Conservation (phyloP, 495 filamentous ascomycete genomes). For the Daldinia vernicosa region DNA sequence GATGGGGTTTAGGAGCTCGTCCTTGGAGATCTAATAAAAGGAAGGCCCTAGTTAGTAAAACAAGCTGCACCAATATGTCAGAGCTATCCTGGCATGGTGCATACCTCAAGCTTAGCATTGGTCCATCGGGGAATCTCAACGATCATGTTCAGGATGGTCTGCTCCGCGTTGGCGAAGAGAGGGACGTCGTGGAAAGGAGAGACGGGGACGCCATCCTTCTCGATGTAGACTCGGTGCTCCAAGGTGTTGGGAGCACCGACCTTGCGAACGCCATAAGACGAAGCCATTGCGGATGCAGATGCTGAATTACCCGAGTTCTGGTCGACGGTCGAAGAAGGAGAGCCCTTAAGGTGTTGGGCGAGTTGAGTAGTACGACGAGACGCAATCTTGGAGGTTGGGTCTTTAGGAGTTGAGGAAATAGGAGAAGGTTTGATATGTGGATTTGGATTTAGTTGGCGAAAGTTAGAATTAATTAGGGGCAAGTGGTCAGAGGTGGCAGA, state of each 20-base stretch:
- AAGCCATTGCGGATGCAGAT: constrained; percentile 60
- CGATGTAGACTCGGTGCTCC: constrained; percentile 96
- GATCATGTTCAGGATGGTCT: constrained; percentile 97
- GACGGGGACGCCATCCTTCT: constrained; percentile 93
- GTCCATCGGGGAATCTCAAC: constrained; percentile 99
- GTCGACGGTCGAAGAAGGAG: constrained; percentile 39
- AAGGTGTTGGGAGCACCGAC: constrained; percentile 89
- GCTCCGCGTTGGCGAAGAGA: constrained; percentile 91
- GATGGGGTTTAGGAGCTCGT: constrained; percentile 96
- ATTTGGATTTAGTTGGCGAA: constrained; percentile 32
- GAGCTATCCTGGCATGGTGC: constrained; percentile 36
- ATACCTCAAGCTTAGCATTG: constrained; percentile 98
- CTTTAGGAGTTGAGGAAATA: constrained; percentile 47
- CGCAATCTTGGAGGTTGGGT: constrained; percentile 51
- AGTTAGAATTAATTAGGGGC: constrained; percentile 44
- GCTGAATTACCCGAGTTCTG: constrained; percentile 45
- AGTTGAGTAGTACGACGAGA: constrained; percentile 62
- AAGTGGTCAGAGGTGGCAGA: constrained; percentile 27
- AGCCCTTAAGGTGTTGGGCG: constrained; percentile 63
- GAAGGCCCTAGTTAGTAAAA: constrained; percentile 16
- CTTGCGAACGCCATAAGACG: constrained; percentile 77
- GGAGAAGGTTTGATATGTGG: constrained; percentile 26
- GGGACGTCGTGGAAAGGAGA: constrained; percentile 99
- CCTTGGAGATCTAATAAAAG: constrained; percentile 85
- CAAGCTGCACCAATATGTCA: constrained; percentile 10